Evolutionary conservation across 768 basidiomycete genomes (phyloP).

Genomic region (Phaeolepiota aurea): DNA sequence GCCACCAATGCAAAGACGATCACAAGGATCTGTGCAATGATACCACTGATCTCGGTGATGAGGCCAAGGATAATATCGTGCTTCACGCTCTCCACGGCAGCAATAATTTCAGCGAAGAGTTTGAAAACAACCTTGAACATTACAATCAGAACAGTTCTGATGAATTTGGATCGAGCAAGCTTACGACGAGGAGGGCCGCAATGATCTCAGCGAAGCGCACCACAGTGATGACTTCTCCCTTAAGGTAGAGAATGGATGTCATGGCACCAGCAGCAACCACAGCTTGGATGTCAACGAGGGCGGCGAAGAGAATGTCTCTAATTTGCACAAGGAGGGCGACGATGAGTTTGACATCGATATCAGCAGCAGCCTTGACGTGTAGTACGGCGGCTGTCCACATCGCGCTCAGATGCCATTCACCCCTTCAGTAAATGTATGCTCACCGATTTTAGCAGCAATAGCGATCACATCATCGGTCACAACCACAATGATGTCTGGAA

Average conservation of each 20-base stretch:
- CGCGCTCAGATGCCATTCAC: too few relatives aligned
- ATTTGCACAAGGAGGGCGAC: constrained; percentile 10
- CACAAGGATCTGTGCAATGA: constrained; percentile 5
- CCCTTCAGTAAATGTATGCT: neutral
- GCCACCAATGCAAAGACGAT: constrained; percentile 11
- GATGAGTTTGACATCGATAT: constrained; percentile 9
- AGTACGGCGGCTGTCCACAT: too few relatives aligned
- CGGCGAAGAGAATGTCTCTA: constrained; percentile 7
- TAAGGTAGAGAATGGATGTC: constrained; percentile 4
- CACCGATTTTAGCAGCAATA: constrained; percentile 1
- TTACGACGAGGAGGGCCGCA: constrained; percentile 12
- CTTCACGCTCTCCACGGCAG: constrained; percentile 5
- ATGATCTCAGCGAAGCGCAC: constrained; percentile 9
- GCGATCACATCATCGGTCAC: neutral
- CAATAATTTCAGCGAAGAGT: constrained; percentile 8
- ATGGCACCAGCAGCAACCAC: constrained; percentile 5
- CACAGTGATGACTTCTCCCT: constrained; percentile 8
- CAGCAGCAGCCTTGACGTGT: constrained; percentile 6
- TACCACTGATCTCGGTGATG: constrained; percentile 2
- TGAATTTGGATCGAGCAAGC: constrained; percentile 1
- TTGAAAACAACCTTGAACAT: constrained; percentile 12
- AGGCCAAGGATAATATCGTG: constrained; percentile 7
- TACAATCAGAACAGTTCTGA: neutral
- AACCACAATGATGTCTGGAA: constrained; percentile 1
- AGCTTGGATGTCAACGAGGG: constrained; percentile 9